A percentile compares a stretch with the other conserved stretches of the same genome.
Evolutionary conservation across 805 yeast species (phyloP).

Genomic region (Deakozyma indianensis): DNA sequence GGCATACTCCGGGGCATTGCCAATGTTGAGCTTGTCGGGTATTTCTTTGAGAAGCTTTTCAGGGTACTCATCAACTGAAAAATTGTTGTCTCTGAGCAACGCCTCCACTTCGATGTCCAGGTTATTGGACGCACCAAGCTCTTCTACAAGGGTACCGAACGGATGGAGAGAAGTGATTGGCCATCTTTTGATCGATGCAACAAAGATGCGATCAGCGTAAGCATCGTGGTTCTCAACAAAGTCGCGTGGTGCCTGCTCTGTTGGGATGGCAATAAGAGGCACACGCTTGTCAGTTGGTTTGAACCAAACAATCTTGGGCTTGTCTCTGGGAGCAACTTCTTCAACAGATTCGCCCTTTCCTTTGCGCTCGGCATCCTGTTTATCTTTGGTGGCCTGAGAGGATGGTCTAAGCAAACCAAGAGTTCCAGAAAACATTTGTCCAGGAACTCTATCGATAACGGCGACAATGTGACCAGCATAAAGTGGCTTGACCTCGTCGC

Average conservation of each 20-base stretch:
- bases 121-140: constrained; percentile 70
- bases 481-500: constrained; percentile 81
- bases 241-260: constrained; percentile 94
- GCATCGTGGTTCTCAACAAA: constrained; percentile 84
- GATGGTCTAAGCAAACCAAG: constrained; percentile 90
- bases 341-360: constrained; percentile 15
- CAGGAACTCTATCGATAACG: constrained; percentile 92
- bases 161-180: constrained; percentile 98
- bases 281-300: constrained; percentile 97
- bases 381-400: constrained; percentile 77
- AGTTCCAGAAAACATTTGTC: constrained; percentile 90
- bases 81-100: constrained; percentile 55
- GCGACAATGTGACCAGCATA: constrained; percentile 99
- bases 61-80: constrained; percentile 26
- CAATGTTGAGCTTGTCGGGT: not conserved
- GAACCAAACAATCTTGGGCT: constrained; percentile 97
- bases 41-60: constrained; percentile 21
- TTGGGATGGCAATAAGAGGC: constrained; percentile 94
- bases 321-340: constrained; percentile 18
- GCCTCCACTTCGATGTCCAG: constrained; percentile 73
- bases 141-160: constrained; percentile 83
- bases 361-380: constrained; percentile 26
- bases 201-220: constrained; percentile 70
- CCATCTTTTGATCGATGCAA: constrained; percentile 96
- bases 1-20: not conserved